Percentiles rank a stretch among this genome's conserved stretches.
These are phyloP conservation scores for Cutaneotrichosporon cutaneum DNA, from an alignment of 1,284 basidiomycete species.

Conservation along the genomic window DNA sequence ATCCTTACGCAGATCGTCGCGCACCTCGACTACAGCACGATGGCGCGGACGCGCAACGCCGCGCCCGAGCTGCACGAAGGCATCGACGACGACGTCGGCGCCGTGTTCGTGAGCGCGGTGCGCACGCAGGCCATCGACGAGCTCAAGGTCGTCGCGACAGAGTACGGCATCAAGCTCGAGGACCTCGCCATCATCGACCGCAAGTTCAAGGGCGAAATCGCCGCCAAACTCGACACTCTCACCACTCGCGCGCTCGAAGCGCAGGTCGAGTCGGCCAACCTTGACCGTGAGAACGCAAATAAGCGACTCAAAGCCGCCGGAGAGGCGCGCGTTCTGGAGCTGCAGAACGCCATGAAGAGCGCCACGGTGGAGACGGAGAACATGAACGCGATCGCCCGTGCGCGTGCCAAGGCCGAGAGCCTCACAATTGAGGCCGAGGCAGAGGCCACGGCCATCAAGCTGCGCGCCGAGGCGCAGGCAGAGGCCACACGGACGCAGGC, in stretches of 20 bases:
- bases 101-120: conserved; percentile 21
- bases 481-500: conserved; percentile 18
- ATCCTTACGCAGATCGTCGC: conserved; percentile 25
- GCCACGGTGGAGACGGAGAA: conserved; percentile 19
- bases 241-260: conserved; percentile 23
- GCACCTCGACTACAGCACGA: conserved; percentile 20
- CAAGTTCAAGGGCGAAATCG: conserved; percentile 22
- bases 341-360: conserved; percentile 21
- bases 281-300: conserved; percentile 24
- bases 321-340: conserved; percentile 21
- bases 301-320: conserved; percentile 20
- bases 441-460: conserved; percentile 16
- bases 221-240: conserved; percentile 21
- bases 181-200: conserved; percentile 25
- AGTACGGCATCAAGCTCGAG: conserved; percentile 25
- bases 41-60: conserved; percentile 21
- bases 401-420: conserved; percentile 14
- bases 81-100: conserved; percentile 16
- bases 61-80: conserved; percentile 14
- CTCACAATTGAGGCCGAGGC: conserved; percentile 21
- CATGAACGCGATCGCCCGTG: conserved; percentile 10
- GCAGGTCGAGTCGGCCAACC: conserved; percentile 23
- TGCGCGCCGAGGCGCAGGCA: conserved; percentile 18
- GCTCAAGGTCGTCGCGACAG: conserved; percentile 20
- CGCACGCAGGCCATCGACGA: conserved; percentile 24